Evolutionary conservation across 176 grass and related monocot species (phyloP).

Genomic region (Melocanna baccifera): DNA sequence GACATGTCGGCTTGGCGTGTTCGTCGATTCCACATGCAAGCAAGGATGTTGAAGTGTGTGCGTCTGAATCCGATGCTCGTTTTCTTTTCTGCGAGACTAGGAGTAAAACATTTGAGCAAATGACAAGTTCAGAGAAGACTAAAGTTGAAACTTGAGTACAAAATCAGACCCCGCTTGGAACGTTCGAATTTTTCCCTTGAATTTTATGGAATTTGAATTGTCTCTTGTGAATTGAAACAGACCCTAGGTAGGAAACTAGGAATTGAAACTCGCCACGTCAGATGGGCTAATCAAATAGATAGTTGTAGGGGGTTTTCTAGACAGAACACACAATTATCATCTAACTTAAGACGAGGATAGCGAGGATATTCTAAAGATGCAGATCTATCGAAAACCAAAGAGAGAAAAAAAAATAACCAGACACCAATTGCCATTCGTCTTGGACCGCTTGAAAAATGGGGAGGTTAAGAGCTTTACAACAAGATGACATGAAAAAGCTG

Average conservation of each 20-base stretch:
- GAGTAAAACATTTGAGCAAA: not conserved
- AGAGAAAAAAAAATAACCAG: not conserved
- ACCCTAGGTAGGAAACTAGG: too few species aligned
- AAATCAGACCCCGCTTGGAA: too few species aligned
- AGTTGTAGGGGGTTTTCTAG: too few species aligned
- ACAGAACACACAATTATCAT: too few species aligned
- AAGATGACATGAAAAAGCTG: not conserved
- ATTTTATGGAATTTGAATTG: too few species aligned
- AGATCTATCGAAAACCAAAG: not conserved
- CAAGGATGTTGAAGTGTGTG: not conserved
- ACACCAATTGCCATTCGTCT: not conserved
- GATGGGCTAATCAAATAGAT: too few species aligned
- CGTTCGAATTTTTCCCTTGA: too few species aligned
- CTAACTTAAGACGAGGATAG: not conserved
- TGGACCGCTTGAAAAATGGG: not conserved
- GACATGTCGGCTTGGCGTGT: not conserved
- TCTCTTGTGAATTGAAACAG: too few species aligned
- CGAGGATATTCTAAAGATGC: not conserved
- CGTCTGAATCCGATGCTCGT: not conserved
- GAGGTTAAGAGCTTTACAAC: not conserved
- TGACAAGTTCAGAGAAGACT: not conserved
- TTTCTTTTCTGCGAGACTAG: too few species aligned
- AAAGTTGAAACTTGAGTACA: not conserved
- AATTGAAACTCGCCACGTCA: too few species aligned
- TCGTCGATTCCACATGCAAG: not conserved